phyloP scores from a whole-genome alignment of 139 green algal species.

The Bryopsis sp. region DNA sequence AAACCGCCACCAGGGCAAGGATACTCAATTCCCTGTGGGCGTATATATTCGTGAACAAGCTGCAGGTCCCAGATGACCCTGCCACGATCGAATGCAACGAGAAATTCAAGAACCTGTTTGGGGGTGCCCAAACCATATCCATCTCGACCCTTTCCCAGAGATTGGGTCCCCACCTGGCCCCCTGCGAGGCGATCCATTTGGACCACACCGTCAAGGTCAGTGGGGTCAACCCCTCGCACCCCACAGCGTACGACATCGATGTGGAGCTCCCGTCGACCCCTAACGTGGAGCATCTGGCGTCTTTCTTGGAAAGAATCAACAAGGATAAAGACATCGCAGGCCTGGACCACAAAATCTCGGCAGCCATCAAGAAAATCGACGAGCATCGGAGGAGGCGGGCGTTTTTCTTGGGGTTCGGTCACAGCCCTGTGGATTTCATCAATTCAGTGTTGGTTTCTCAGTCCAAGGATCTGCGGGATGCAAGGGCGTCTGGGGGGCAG shows the following conservation, averaged over 20 bases:
- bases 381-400: constrained; percentile 52
- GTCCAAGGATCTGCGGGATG: constrained; percentile 7
- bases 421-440: constrained; percentile 66
- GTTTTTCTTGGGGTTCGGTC: constrained; percentile 63
- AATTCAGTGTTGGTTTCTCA: constrained; percentile 61
- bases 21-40: constrained; percentile 5
- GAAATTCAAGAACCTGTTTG: constrained; percentile 4
- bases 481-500: background rate
- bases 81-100: background rate
- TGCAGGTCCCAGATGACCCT: constrained; percentile 4
- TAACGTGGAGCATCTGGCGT: background rate
- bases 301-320: constrained; percentile 17
- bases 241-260: constrained; percentile 47
- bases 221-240: constrained; percentile 19
- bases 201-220: constrained; percentile 14
- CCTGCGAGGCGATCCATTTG: background rate
- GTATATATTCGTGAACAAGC: constrained; percentile 6
- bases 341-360: constrained; percentile 26
- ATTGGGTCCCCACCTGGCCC: background rate
- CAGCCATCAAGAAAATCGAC: constrained; percentile 40
- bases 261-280: constrained; percentile 19
- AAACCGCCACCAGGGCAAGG: background rate
- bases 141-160: background rate
- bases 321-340: constrained; percentile 12
- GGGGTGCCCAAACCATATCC: background rate